Conservation (phyloP, 1,284 basidiomycete genomes). For the Boletellus sp. region DNA sequence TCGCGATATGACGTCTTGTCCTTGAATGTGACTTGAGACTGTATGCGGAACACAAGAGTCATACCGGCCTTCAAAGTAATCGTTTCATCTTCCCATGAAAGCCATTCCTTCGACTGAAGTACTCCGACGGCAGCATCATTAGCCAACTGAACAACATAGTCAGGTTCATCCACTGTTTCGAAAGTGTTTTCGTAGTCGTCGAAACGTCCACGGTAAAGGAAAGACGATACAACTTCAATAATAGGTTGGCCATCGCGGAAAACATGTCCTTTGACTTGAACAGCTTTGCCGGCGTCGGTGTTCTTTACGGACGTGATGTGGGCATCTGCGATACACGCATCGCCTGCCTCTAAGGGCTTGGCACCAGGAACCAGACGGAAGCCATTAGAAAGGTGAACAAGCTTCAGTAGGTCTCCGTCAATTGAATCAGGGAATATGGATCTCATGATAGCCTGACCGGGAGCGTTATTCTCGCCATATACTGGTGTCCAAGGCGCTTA, state of each 20-base stretch:
- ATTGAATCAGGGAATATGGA: conserved; percentile 91
- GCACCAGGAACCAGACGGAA: conserved; percentile 87
- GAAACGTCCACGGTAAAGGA: conserved; percentile 96
- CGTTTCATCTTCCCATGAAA: conserved; percentile 88
- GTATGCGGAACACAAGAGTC: conserved; percentile 84
- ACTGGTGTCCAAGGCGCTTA: conserved; percentile 36
- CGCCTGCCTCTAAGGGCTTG: conserved; percentile 77
- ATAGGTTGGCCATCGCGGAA: conserved; percentile 73
- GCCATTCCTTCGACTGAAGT: conserved; percentile 95
- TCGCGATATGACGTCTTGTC: conserved; percentile 84
- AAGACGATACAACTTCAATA: conserved; percentile 92
- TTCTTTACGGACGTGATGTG: conserved; percentile 89
- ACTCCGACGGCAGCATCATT: conserved; percentile 86
- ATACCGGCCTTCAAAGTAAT: conserved; percentile 78
- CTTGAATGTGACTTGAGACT: conserved; percentile 86
- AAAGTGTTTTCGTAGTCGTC: conserved; percentile 94
- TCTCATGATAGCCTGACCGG: conserved; percentile 85
- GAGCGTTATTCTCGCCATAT: conserved; percentile 10
- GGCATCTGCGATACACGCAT: conserved; percentile 88
- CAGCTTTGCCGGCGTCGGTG: conserved; percentile 88
- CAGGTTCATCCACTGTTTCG: conserved; percentile 85
- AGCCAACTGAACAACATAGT: conserved; percentile 77
- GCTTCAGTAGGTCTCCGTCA: conserved; percentile 90
- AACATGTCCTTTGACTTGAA: conserved; percentile 88
- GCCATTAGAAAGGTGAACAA: conserved; percentile 95